Evolutionary conservation across 176 grass and related monocot genomes (phyloP), one percentile per base, ranked within the genome.

Genomic region (Hyparrhenia diplandra): DNA sequence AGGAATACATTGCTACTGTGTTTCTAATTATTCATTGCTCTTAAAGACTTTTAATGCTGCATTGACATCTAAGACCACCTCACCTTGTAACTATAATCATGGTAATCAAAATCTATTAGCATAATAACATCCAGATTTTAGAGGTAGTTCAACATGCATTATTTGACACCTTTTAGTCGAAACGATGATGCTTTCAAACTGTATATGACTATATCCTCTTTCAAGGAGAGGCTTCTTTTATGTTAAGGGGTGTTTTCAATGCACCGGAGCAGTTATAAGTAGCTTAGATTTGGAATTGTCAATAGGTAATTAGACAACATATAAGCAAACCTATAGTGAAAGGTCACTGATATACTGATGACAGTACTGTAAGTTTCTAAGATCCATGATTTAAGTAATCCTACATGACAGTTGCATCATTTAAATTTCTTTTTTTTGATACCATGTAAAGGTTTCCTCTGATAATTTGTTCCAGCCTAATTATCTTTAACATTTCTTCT

Each of bases 401-500:
- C 31, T 63, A 57, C 46, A 54, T 70, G 42, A 35, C 23, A 34
- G 23, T 65, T 64, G 14, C 41, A 57, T 72, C 5, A 41, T 70
- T 55, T 64, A 14, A 12, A 54, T 71, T 29, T 17, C 73, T 85
- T 17, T 65, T n/a, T n/a, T 3, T 73, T 86, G 62, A 35, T 42
- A 24, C 63, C 17, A 82, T 61, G 23, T 16, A 20, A 77, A 41
- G 13, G 6, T 30, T 77, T 73, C 46, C 14, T 59, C 83, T 45
- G 66, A 72, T 17, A 27, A 32, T 70, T 61, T 64, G 10, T 41
- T 77, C 49, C 36, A 1, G 57, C 20, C n/a, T 23, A 80, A 43
- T 64, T 24, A 9, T 79, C 43, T 36, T 36, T 17, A 45, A 29
- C 36, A 52, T 47, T 35, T 51, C 62, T 52, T 29, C 18, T 82